Percentiles rank a stretch among this genome's conserved stretches.
phyloP scores from a whole-genome alignment of 2,329 filamentous ascomycete genomes.

The Monosporascus cannonballus region DNA sequence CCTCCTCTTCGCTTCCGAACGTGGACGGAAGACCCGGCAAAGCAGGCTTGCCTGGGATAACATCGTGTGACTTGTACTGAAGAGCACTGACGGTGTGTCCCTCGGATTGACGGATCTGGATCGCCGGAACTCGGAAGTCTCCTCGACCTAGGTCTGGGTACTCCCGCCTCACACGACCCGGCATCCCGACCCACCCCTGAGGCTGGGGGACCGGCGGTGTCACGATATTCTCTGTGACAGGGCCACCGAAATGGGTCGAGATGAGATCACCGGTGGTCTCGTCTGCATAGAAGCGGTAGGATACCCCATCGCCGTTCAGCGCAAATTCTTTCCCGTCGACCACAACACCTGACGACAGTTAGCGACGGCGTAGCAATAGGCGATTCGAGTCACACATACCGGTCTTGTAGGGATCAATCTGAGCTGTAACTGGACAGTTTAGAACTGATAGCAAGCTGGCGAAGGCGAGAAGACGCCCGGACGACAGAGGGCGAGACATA shows the following conservation, averaged over 20 bases:
- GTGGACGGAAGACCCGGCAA: constrained; percentile 53
- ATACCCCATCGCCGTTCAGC: constrained; percentile 48
- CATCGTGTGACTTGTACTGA: constrained; percentile 50
- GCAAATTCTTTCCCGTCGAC: constrained; percentile 51
- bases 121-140: constrained; percentile 56
- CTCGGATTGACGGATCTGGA: constrained; percentile 52
- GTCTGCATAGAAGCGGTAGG: constrained; percentile 57
- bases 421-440: background rate
- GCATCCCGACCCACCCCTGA: constrained; percentile 45
- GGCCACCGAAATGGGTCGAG: constrained; percentile 53
- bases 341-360: constrained; percentile 36
- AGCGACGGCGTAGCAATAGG: too few relatives aligned
- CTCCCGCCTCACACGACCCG: constrained; percentile 49
- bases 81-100: constrained; percentile 55
- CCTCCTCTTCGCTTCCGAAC: constrained; percentile 48
- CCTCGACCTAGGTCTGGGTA: constrained; percentile 60
- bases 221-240: constrained; percentile 39
- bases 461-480: background rate
- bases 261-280: constrained; percentile 45
- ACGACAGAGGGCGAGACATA: background rate
- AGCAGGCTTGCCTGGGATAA: constrained; percentile 49
- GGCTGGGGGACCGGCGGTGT: constrained; percentile 32
- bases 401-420: background rate
- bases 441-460: background rate
- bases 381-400: background rate